Base-by-base conservation (phyloP, 805 yeast genomes). In the Candida takata region DNA sequence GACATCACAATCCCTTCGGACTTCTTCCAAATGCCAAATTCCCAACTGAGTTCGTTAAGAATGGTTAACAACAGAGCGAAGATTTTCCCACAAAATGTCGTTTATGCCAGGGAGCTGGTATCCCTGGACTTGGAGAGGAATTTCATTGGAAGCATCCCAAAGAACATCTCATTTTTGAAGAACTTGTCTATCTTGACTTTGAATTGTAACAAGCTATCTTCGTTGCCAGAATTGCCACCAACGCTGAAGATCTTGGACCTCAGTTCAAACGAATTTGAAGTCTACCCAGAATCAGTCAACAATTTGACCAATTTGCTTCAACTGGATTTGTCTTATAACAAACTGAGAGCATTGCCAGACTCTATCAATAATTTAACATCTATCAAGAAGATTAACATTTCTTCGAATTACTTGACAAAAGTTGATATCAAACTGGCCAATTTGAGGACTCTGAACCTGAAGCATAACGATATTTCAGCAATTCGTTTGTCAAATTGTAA, bases 291-390 rank as follows among this genome's bases (percentile, higher is more conserved):
- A 35, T 71, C 80, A 2, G 62, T 90, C 14, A 74, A 76, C 44
- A 67, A 71, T 17, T 66, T 90, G 42, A 52, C 65, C 0, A 71
- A 70, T 34, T 66, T 90, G 36, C 61, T 65, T 29, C 80, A 79
- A 36, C 65, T 92, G 43, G 94, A 90, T 52, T 52, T 90, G 29
- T 84, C 95, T 0, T 88, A 85, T 58, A 92, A 92, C 57, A 73
- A 74, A 34, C 71, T 92, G 20, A 59, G 69, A 3, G 40, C 41
- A 3, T 46, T 92, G 2, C 94, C 97, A 0, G 65, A 59, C 10
- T 67, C 77, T 3, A 68, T 86, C 23, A 73, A 77, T 12, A 64
- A 70, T 16, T 61, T 90, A 41, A 63, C 60, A 2, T 73, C 77
- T 18, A 64, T 92, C 29, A 78, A 77, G 32, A 78, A 76, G 41